phyloP scores from a whole-genome alignment of 768 basidiomycete genomes.

The Tylopilus sp. region DNA sequence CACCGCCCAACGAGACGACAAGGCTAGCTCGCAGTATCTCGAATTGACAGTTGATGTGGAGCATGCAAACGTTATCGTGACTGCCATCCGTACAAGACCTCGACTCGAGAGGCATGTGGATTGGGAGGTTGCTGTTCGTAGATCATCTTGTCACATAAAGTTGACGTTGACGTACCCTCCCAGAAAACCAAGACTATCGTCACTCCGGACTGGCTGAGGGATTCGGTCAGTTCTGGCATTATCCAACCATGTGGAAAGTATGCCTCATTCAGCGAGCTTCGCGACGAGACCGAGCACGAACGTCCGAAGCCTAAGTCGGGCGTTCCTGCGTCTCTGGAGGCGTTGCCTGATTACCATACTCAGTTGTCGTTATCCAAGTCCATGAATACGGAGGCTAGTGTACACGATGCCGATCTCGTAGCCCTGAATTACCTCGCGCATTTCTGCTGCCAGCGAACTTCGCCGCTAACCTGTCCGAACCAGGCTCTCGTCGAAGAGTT shows the following conservation, averaged over 20 bases:
- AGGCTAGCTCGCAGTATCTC: conserved; percentile 15
- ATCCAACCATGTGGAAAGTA: conserved; percentile 53
- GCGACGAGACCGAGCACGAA: conserved; percentile 41
- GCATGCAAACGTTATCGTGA: conserved; percentile 64
- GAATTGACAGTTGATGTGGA: conserved; percentile 38
- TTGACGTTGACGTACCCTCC: conserved; percentile 6
- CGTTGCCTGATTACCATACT: background rate
- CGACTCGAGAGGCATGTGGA: conserved; percentile 68
- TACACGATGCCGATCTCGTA: conserved; percentile 14
- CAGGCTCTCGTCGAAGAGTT: conserved; percentile 60
- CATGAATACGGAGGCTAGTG: conserved; percentile 21
- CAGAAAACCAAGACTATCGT: conserved; percentile 68
- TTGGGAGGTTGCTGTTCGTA: conserved; percentile 62
- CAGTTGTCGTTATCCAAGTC: background rate
- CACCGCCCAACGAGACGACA: background rate
- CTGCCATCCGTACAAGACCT: conserved; percentile 60
- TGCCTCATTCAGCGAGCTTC: conserved; percentile 51
- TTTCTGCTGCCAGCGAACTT: conserved; percentile 60
- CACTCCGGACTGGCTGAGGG: conserved; percentile 65
- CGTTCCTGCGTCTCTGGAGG: background rate
- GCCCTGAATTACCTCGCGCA: conserved; percentile 30
- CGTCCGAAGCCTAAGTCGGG: conserved; percentile 35
- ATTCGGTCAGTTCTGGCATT: conserved; percentile 46
- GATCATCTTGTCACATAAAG: background rate
- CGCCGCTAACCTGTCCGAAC: conserved; percentile 68